A percentile compares a stretch with the other conserved stretches of the same genome.
phyloP scores from a whole-genome alignment of 192 early-diverging fungal species.

The Coemansia sp. region DNA sequence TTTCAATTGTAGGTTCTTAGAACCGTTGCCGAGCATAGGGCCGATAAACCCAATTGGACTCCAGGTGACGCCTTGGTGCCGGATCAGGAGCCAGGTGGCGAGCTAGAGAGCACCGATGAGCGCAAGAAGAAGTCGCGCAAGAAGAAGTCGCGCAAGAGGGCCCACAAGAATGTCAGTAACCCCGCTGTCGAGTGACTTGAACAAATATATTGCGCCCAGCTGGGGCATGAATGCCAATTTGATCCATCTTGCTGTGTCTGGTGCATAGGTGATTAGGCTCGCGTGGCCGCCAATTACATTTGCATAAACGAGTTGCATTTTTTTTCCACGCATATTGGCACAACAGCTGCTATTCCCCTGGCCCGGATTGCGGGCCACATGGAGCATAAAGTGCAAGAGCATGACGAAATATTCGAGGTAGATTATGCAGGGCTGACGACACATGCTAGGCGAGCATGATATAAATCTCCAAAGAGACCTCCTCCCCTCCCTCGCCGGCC shows the following conservation, averaged over 20 bases:
- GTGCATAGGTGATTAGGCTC: no score
- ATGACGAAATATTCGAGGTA: background rate
- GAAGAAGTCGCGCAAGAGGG: background rate
- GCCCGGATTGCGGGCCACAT: background rate
- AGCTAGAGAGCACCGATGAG: background rate
- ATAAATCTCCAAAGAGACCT: background rate
- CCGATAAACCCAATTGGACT: background rate
- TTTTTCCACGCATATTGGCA: background rate
- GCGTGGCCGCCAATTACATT: no score
- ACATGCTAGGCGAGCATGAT: background rate
- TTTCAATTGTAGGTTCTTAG: background rate
- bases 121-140: background rate
- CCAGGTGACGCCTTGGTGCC: background rate
- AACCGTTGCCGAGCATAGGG: background rate
- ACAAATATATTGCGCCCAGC: background rate
- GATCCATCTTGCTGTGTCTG: no score
- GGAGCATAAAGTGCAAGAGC: slow-evolving; percentile 1
- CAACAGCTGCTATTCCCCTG: background rate
- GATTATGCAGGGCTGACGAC: background rate
- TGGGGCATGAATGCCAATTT: background rate
- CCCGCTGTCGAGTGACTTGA: background rate
- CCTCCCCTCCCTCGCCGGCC: background rate
- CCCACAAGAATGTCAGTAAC: background rate
- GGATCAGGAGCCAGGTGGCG: background rate
- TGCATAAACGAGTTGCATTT: background rate